Evolutionary conservation across 1,284 basidiomycete genomes (phyloP).

Genomic region (Laetiporus sulphureus): DNA sequence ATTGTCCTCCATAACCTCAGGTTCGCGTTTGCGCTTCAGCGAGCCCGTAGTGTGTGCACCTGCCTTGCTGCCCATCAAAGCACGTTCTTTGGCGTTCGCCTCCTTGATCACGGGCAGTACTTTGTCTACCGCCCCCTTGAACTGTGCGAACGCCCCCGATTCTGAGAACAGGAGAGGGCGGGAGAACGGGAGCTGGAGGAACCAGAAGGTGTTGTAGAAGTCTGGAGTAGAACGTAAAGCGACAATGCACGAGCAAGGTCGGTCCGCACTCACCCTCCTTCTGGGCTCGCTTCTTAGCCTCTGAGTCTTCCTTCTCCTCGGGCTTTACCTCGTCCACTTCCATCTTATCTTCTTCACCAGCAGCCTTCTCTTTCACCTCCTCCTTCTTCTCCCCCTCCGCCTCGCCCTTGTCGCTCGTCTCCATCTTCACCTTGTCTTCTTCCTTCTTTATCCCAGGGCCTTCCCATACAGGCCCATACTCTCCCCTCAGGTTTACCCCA

Average conservation of each 20-base stretch:
- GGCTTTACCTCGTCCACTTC: conserved; percentile 37
- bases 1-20: conserved; percentile 39
- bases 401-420: conserved; percentile 18
- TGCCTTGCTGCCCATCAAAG: conserved; percentile 65
- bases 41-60: conserved; percentile 34
- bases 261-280: conserved; percentile 44
- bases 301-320: conserved; percentile 33
- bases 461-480: conserved; percentile 78
- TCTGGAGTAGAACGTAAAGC: conserved; percentile 33
- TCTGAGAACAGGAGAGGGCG: conserved; percentile 58
- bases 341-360: conserved; percentile 25
- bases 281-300: conserved; percentile 33
- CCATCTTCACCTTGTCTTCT: conserved; percentile 22
- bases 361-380: conserved; percentile 15
- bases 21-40: conserved; percentile 62
- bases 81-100: conserved; percentile 76
- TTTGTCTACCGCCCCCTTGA: conserved; percentile 63
- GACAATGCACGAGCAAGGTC: conserved; percentile 1
- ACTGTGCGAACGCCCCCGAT: conserved; percentile 47
- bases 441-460: conserved; percentile 39
- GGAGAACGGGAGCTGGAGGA: conserved; percentile 73
- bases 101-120: conserved; percentile 75
- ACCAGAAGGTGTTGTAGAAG: conserved; percentile 84
- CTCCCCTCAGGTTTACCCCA: conserved; percentile 85
- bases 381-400: conserved; percentile 25